Percentiles rank a stretch among this genome's conserved stretches.
Evolutionary conservation across 208 protist genomes (phyloP).

Genomic region (Wallacemonas collosoma): DNA sequence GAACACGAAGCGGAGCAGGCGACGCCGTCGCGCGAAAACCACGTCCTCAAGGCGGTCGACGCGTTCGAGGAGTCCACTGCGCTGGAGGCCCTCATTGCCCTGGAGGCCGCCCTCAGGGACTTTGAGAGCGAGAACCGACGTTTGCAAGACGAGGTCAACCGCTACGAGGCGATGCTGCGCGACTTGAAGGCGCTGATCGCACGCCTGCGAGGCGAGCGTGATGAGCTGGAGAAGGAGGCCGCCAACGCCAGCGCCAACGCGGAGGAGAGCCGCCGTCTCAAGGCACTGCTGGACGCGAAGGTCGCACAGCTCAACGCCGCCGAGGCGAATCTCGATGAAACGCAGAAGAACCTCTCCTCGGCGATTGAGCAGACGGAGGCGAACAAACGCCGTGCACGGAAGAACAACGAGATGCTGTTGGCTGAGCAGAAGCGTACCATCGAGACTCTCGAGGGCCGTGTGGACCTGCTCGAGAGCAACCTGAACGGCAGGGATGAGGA

Average conservation of each 20-base stretch:
- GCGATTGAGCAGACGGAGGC: conserved; percentile 34
- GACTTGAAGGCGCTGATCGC: conserved; percentile 50
- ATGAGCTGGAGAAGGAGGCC: conserved; percentile 43
- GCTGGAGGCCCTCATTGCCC: conserved; percentile 49
- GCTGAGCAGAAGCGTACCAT: conserved; percentile 49
- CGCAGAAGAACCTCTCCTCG: conserved; percentile 30
- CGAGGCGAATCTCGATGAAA: conserved; percentile 33
- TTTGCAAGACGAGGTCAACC: conserved; percentile 42
- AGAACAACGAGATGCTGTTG: conserved; percentile 52
- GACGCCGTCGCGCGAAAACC: conserved; percentile 1
- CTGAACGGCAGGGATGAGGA: conserved; percentile 56
- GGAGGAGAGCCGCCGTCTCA: conserved; percentile 44
- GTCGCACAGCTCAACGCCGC: conserved; percentile 41
- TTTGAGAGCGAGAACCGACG: conserved; percentile 68
- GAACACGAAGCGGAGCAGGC: not conserved
- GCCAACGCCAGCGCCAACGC: conserved; percentile 26
- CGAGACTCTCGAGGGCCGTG: conserved; percentile 39
- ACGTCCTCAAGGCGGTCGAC: conserved; percentile 33
- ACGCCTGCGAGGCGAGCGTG: conserved; percentile 49
- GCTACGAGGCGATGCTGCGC: conserved; percentile 41
- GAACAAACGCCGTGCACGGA: conserved; percentile 44
- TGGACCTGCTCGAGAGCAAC: conserved; percentile 32
- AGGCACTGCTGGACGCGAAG: conserved; percentile 38
- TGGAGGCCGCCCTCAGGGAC: conserved; percentile 50
- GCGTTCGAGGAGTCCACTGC: conserved; percentile 62